Evolutionary conservation across 164 flowering plant species (phyloP).

Genomic region (Dillenia suffruticosa): DNA sequence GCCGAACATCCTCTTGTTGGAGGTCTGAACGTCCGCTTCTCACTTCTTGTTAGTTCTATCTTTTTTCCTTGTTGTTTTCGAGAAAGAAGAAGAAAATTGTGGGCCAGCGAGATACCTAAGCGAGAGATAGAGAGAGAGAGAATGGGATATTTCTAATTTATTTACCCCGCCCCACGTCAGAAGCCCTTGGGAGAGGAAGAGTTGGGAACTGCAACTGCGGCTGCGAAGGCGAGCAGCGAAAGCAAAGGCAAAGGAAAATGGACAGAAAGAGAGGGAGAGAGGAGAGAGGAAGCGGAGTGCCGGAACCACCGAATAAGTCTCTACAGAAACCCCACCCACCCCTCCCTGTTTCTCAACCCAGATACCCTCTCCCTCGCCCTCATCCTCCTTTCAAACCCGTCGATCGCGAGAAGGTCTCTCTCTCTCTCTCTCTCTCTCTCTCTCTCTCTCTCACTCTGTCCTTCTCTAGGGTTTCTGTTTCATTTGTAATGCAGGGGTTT

Average conservation of each 20-base stretch:
- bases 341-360: constrained; percentile 14
- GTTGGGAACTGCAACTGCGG: too few species aligned
- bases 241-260: constrained; percentile 2
- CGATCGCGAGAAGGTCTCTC: constrained; percentile 42
- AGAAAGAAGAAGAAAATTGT: too few species aligned
- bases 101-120: too few species aligned
- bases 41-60: too few species aligned
- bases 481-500: not conserved
- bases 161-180: too few species aligned
- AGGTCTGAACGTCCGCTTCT: too few species aligned
- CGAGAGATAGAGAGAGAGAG: too few species aligned
- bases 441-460: not conserved
- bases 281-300: constrained; percentile 27
- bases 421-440: constrained; percentile 5
- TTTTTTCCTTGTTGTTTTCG: too few species aligned
- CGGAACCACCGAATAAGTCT: constrained; percentile 26
- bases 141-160: too few species aligned
- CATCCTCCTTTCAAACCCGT: constrained; percentile 56
- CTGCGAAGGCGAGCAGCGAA: not conserved
- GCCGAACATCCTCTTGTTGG: too few species aligned
- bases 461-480: not conserved
- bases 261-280: constrained; percentile 14
- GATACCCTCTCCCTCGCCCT: constrained; percentile 35
- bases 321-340: constrained; percentile 28
- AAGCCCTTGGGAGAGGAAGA: too few species aligned